Evolutionary conservation across 768 basidiomycete genomes (phyloP), one percentile per base, ranked within the genome.

Genomic region (Leccinum subgranulosum): DNA sequence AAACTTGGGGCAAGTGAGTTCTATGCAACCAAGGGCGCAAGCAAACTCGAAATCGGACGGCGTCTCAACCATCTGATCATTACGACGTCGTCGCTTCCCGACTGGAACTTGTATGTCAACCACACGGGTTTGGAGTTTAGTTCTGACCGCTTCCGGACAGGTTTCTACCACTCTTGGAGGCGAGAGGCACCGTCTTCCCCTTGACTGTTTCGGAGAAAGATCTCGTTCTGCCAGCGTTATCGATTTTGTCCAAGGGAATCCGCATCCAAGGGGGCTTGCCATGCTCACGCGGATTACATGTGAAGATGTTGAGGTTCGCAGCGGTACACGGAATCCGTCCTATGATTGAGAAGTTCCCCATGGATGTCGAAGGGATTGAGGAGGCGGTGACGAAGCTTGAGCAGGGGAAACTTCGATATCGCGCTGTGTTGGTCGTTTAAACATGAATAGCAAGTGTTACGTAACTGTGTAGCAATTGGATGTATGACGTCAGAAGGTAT

Each of bases 1-100:
- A 49, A 51, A 19, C 65, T 76, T 0, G 75, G 76, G 4, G 76
- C 75, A 2, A 64, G 56, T 8, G 76, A 76, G 54, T 76, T 75
- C 54, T 68, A 75, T 39, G 64, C 66, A 10, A 75, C 70, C 6
- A 69, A 56, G 46, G 70, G 65, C 12, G 57, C 45, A 2, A 63
- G 51, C 17, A 58, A 55, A 10, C 70, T 77, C 21, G 61, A 73
- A 1, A 59, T 69, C 4, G 63, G 63, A 21, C 64, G 64, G 9
- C 64, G 63, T 10, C 52, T 77, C 46, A 55, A 74, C 49, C 64
- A 70, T 23, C 34, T 76, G 17, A 54, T 77, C 4, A 68, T 77
- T 5, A 69, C 76, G 2, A 66, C 72, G 4, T 66, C 70, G 11
- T 49, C 54, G 25, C 45, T 56, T 4, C 71, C 71, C n/a, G 66